phyloP scores from a whole-genome alignment of 768 basidiomycete genomes.

The Collybia sp. region DNA sequence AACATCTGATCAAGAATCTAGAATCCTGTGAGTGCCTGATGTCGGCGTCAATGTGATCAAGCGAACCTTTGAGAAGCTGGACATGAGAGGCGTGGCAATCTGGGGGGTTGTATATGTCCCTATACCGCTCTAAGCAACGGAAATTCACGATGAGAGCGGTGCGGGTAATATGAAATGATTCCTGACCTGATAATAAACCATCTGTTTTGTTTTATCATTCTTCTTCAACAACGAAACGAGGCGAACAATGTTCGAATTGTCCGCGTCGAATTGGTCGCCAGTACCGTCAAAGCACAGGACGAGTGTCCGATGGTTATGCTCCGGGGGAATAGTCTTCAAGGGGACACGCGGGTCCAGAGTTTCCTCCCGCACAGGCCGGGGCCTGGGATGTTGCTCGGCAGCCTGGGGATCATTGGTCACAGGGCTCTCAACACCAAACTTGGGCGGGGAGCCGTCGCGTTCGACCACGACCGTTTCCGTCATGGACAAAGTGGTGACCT shows the following conservation, averaged over 20 bases:
- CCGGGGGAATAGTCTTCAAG: slow-evolving; percentile 34
- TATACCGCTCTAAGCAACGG: slow-evolving; percentile 32
- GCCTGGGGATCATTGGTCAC: no score
- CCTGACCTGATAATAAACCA: slow-evolving; percentile 59
- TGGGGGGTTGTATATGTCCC: slow-evolving; percentile 43
- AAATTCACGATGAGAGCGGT: neutral
- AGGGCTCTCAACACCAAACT: no score
- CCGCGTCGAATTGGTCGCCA: slow-evolving; percentile 44
- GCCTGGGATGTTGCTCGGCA: no score
- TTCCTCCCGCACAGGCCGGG: slow-evolving; percentile 4
- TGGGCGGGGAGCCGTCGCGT: neutral
- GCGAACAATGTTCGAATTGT: slow-evolving; percentile 53
- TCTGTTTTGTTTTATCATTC: slow-evolving; percentile 44
- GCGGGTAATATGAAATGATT: neutral
- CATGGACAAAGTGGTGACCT: slow-evolving; percentile 6
- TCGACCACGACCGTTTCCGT: slow-evolving; percentile 6
- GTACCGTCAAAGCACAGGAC: slow-evolving; percentile 58
- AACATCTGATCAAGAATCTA: slow-evolving; percentile 45
- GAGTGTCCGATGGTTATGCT: slow-evolving; percentile 35
- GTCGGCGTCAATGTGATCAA: neutral
- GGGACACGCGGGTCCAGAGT: slow-evolving; percentile 15
- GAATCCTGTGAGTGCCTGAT: neutral
- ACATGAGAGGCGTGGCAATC: slow-evolving; percentile 27
- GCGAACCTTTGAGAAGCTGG: slow-evolving; percentile 34
- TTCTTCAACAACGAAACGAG: slow-evolving; percentile 49